Percentiles rank a stretch among this genome's conserved stretches.
Conservation (phyloP, 2,329 filamentous ascomycete genomes). For the Alternaria panax region DNA sequence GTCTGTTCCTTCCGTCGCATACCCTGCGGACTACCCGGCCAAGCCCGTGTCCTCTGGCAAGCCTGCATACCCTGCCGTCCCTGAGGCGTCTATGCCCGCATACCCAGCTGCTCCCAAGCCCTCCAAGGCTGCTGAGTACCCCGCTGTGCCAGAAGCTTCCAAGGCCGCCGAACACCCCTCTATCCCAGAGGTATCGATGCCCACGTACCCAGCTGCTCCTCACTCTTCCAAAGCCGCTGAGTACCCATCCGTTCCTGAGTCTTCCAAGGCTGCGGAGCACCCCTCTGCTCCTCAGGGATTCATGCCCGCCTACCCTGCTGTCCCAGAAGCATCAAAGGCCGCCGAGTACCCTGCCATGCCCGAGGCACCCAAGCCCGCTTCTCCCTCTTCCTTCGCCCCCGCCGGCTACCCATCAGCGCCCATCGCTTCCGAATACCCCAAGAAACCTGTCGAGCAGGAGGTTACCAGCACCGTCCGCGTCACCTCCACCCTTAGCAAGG, state of each 20-base stretch:
- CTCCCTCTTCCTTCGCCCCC: background rate
- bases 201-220: constrained; percentile 5
- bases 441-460: constrained; percentile 20
- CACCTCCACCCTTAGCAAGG: constrained; percentile 33
- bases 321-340: constrained; percentile 7
- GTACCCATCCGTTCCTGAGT: constrained; percentile 4
- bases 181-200: background rate
- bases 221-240: constrained; percentile 1
- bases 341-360: constrained; percentile 6
- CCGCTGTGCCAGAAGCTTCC: background rate
- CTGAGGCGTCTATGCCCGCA: constrained; percentile 11
- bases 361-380: constrained; percentile 6
- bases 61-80: constrained; percentile 6
- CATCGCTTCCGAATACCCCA: constrained; percentile 20
- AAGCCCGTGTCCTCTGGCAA: constrained; percentile 17
- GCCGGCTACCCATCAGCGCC: constrained; percentile 1
- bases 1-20: constrained; percentile 10
- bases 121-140: constrained; percentile 8
- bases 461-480: constrained; percentile 18
- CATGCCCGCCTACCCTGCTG: constrained; percentile 6
- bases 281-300: background rate
- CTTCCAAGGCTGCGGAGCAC: constrained; percentile 5
- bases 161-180: constrained; percentile 9
- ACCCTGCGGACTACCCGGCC: constrained; percentile 16
- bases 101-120: constrained; percentile 2